These are phyloP conservation scores for Ramicandelaber brevisporus DNA, from an alignment of 192 early-diverging fungal genomes.

Conservation along the genomic window DNA sequence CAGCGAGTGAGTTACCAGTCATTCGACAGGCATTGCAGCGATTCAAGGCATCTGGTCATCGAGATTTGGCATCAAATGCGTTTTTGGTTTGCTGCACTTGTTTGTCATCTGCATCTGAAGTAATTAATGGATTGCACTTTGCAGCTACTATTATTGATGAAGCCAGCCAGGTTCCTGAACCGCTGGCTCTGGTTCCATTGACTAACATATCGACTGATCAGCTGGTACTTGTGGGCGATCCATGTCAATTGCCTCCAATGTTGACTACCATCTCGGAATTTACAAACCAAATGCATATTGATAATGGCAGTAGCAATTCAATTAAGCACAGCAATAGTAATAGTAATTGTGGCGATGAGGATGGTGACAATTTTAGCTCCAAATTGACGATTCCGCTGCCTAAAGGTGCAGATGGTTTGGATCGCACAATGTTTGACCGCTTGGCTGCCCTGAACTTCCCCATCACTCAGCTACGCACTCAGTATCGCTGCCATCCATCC, in stretches of 20 bases:
- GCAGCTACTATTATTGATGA: constrained; percentile 70
- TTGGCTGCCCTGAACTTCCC: constrained; percentile 20
- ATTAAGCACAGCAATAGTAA: no score
- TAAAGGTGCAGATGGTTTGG: constrained; percentile 26
- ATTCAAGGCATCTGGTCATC: constrained; percentile 26
- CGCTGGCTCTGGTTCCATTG: constrained; percentile 64
- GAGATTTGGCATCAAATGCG: constrained; percentile 9
- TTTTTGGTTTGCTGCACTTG: constrained; percentile 55
- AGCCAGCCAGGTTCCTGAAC: constrained; percentile 66
- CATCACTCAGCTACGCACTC: constrained; percentile 12
- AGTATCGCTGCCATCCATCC: constrained; percentile 22
- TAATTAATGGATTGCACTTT: constrained; percentile 23
- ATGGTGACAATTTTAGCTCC: no score
- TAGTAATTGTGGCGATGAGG: no score
- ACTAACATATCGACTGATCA: constrained; percentile 24
- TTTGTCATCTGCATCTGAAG: constrained; percentile 45
- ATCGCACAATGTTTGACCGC: constrained; percentile 64
- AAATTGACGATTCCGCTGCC: no score
- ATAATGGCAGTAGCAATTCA: no score
- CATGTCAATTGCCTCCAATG: constrained; percentile 66
- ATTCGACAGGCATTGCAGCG: constrained; percentile 22
- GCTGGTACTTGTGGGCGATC: constrained; percentile 68
- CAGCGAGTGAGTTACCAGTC: constrained; percentile 9
- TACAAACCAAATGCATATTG: no score
- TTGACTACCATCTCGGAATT: constrained; percentile 24